Evolutionary conservation across 805 yeast species (phyloP).

Genomic region (Scheffersomyces ergatensis): DNA sequence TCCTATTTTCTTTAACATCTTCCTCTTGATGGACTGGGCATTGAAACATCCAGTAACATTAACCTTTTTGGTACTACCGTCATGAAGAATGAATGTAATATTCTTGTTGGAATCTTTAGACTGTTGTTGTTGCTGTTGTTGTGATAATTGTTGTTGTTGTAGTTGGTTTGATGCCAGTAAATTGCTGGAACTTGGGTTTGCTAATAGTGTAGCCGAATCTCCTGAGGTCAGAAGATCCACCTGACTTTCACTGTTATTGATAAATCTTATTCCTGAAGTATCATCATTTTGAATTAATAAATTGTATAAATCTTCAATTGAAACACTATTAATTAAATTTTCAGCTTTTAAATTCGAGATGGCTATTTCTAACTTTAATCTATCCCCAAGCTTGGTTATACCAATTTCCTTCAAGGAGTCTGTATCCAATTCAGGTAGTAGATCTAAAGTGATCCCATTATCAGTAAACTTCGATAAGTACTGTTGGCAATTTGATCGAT

Average conservation of each 20-base stretch:
- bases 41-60: slow-evolving; percentile 78
- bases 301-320: slow-evolving; percentile 23
- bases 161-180: slow-evolving; percentile 5
- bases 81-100: slow-evolving; percentile 70
- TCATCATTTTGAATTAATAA: slow-evolving; percentile 2
- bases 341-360: slow-evolving; percentile 45
- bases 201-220: slow-evolving; percentile 7
- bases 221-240: slow-evolving; percentile 1
- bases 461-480: slow-evolving; percentile 34
- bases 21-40: slow-evolving; percentile 73
- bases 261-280: not conserved
- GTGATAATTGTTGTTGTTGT: not conserved
- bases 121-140: not conserved
- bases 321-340: slow-evolving; percentile 16
- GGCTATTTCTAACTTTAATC: slow-evolving; percentile 65
- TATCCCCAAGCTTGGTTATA: slow-evolving; percentile 75
- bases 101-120: slow-evolving; percentile 25
- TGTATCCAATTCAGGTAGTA: slow-evolving; percentile 60
- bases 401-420: slow-evolving; percentile 71
- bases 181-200: not conserved
- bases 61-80: slow-evolving; percentile 67
- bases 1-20: slow-evolving; percentile 59
- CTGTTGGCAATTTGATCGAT: slow-evolving; percentile 32
- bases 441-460: slow-evolving; percentile 55
- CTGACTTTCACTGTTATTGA: not conserved